These are phyloP conservation scores for Epichloe gansuensis DNA, from an alignment of 2,329 filamentous ascomycete species.

Conservation along the genomic window DNA sequence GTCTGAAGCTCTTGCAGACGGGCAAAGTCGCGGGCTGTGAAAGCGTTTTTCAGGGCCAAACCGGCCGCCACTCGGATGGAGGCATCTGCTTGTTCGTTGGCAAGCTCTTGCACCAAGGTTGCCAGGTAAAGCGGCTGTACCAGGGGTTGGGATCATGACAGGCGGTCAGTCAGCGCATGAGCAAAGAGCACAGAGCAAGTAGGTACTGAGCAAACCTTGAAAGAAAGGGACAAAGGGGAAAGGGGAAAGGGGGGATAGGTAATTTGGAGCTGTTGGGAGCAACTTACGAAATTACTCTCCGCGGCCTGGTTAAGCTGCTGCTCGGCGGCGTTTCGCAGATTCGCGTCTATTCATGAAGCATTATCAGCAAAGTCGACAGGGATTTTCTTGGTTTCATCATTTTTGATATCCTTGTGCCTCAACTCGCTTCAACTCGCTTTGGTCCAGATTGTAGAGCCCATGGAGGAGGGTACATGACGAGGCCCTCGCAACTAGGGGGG, in stretches of 20 bases:
- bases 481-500: neutral
- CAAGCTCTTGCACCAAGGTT: conserved; percentile 85
- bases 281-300: conserved; percentile 81
- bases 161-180: neutral
- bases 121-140: conserved; percentile 77
- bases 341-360: conserved; percentile 54
- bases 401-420: neutral
- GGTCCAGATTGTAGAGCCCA: neutral
- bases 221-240: neutral
- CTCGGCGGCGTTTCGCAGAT: conserved; percentile 81
- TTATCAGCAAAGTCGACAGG: conserved; percentile 1
- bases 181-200: neutral
- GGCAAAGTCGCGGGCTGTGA: conserved; percentile 80
- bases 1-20: conserved; percentile 82
- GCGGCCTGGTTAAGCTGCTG: conserved; percentile 87
- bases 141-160: neutral
- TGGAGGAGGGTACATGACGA: conserved; percentile 1
- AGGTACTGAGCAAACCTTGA: neutral
- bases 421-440: neutral
- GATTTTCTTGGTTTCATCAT: neutral
- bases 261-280: conserved; percentile 7
- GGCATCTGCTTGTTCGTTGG: conserved; percentile 72
- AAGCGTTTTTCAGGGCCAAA: conserved; percentile 95
- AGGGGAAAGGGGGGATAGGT: neutral
- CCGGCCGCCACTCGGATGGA: conserved; percentile 88